phyloP scores from a whole-genome alignment of 805 yeast genomes.

The Starmerella scarabaei region DNA sequence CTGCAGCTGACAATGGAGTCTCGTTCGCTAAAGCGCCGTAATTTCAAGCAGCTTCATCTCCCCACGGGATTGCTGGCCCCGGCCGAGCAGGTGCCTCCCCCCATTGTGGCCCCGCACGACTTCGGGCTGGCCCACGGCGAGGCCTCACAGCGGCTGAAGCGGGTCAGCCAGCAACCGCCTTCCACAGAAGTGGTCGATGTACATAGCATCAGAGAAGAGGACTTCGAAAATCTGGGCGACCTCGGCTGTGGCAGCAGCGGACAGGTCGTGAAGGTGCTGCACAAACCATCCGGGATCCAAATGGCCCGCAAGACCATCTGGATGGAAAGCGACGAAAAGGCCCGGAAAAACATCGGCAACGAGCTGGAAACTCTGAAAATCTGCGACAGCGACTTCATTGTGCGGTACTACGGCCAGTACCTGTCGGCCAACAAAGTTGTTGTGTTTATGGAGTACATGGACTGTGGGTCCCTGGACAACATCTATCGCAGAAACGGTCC shows the following conservation, averaged over 20 bases:
- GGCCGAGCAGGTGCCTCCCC: not conserved
- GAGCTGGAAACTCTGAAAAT: slow-evolving; percentile 86
- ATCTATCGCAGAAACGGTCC: slow-evolving; percentile 50
- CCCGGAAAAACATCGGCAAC: slow-evolving; percentile 71
- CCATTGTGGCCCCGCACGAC: slow-evolving; percentile 17
- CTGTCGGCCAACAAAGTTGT: slow-evolving; percentile 58
- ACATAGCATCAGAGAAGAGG: slow-evolving; percentile 36
- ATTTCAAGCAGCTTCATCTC: slow-evolving; percentile 45
- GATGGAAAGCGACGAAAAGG: slow-evolving; percentile 65
- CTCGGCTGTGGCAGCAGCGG: slow-evolving; percentile 94
- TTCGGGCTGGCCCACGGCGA: slow-evolving; percentile 4
- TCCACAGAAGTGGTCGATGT: slow-evolving; percentile 7
- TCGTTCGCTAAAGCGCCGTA: slow-evolving; percentile 24
- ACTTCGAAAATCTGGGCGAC: slow-evolving; percentile 58
- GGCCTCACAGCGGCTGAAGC: slow-evolving; percentile 3
- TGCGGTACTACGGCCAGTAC: slow-evolving; percentile 85
- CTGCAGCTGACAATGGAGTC: too few species aligned
- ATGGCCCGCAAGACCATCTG: slow-evolving; percentile 87
- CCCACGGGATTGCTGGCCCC: slow-evolving; percentile 14
- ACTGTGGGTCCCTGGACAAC: slow-evolving; percentile 83
- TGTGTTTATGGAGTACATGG: slow-evolving; percentile 92
- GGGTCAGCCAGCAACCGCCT: slow-evolving; percentile 5
- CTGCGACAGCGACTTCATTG: slow-evolving; percentile 66
- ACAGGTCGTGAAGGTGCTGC: slow-evolving; percentile 74
- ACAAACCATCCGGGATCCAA: slow-evolving; percentile 71